phyloP scores from a whole-genome alignment of 2,329 filamentous ascomycete species.

The Fusarium sp. region DNA sequence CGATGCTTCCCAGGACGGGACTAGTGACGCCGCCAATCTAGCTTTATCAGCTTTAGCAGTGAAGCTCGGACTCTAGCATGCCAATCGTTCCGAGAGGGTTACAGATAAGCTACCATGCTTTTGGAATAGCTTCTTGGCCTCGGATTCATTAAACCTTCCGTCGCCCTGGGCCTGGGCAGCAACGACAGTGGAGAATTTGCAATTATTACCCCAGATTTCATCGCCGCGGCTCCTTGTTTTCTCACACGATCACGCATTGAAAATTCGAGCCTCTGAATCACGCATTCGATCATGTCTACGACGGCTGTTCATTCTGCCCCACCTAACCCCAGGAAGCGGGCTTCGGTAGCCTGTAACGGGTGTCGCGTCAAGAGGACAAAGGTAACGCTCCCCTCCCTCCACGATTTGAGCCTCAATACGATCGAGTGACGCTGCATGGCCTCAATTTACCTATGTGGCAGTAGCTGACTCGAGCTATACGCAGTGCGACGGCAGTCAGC shows the following conservation, averaged over 20 bases:
- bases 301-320: neutral
- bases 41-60: neutral
- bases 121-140: neutral
- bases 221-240: neutral
- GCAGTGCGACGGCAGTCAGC: conserved; percentile 3
- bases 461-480: neutral
- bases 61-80: neutral
- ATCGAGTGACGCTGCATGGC: neutral
- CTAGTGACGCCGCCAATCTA: neutral
- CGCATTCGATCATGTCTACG: neutral
- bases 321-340: conserved; percentile 5
- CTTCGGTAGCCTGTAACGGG: conserved; percentile 5
- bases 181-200: neutral
- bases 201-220: neutral
- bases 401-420: neutral
- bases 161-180: neutral
- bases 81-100: neutral
- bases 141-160: neutral
- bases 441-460: fast-evolving
- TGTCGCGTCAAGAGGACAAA: conserved; percentile 8
- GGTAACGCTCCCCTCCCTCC: neutral
- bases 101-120: neutral
- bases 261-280: neutral
- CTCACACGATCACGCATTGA: neutral
- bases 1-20: neutral